Percentiles rank a stretch among this genome's conserved stretches.
These are phyloP conservation scores for Hondaea fermentalgiana DNA, from an alignment of 108 stramenopile species.

Conservation along the genomic window DNA sequence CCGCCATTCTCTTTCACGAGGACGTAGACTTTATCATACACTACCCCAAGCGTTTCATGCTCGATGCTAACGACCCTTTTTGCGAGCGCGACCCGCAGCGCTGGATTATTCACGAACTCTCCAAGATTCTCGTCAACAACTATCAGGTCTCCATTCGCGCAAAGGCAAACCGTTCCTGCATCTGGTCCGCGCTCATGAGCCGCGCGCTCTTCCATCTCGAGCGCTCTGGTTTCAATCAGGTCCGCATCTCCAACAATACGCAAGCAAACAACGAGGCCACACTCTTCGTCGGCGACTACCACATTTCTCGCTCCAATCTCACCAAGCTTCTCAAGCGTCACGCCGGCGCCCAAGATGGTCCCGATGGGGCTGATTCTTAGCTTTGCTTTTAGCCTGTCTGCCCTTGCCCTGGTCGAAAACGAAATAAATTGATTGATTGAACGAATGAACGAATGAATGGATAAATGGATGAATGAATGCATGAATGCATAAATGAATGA, in stretches of 20 bases:
- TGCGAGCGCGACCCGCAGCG: not conserved
- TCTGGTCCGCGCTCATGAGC: conserved; percentile 14
- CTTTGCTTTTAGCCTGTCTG: not conserved
- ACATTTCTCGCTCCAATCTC: not conserved
- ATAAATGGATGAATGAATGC: no score
- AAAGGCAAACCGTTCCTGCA: not conserved
- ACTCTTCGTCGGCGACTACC: conserved; percentile 12
- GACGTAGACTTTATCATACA: not conserved
- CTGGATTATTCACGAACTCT: conserved; percentile 7
- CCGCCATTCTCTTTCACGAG: not conserved
- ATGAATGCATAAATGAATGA: no score
- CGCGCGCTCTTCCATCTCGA: conserved; percentile 5
- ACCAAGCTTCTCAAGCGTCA: conserved; percentile 15
- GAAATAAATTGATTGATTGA: no score
- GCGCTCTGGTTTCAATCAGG: not conserved
- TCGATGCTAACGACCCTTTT: not conserved
- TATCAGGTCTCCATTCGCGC: not conserved
- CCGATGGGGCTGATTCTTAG: not conserved
- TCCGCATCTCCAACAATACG: not conserved
- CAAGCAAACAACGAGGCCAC: not conserved
- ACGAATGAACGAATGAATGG: no score
- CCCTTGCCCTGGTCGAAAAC: not conserved
- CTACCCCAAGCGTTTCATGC: not conserved
- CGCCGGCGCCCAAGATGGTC: not conserved
- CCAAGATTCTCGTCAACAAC: not conserved